Conservation (phyloP, 192 early-diverging fungal species). For the Coemansia sp. region DNA sequence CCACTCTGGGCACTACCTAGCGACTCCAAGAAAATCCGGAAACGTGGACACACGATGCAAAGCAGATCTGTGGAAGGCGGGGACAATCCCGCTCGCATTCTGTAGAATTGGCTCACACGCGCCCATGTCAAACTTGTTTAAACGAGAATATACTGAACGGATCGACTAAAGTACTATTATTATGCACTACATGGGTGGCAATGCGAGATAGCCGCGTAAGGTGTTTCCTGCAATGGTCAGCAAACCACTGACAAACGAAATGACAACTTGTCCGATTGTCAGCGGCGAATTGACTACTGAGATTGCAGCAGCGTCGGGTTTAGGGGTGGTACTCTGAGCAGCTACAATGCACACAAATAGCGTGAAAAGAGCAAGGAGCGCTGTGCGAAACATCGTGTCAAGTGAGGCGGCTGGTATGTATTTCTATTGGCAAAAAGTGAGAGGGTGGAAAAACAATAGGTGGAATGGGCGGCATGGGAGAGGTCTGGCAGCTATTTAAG, state of each 20-base stretch:
- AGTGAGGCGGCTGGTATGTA: not conserved
- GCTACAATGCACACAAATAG: not conserved
- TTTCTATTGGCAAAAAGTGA: not conserved
- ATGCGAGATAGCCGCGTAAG: not conserved
- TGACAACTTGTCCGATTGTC: constrained; percentile 9
- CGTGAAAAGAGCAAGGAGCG: not conserved
- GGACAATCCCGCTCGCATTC: not conserved
- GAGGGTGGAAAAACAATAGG: too few species aligned
- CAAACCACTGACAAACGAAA: constrained; percentile 6
- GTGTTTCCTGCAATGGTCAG: constrained; percentile 5
- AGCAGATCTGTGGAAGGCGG: not conserved
- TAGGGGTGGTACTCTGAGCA: not conserved
- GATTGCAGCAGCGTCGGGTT: not conserved
- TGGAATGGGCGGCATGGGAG: too few species aligned
- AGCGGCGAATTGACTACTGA: not conserved
- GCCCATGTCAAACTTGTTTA: not conserved
- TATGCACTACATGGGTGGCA: not conserved
- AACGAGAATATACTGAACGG: not conserved
- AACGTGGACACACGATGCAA: not conserved
- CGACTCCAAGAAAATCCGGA: not conserved
- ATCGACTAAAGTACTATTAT: not conserved
- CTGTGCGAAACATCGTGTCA: not conserved
- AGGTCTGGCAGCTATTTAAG: too few species aligned
- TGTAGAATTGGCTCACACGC: not conserved
- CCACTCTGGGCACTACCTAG: not conserved